These are phyloP conservation scores for Penstemon barbatus DNA, from an alignment of 257 asterid genomes.

Conservation along the genomic window DNA sequence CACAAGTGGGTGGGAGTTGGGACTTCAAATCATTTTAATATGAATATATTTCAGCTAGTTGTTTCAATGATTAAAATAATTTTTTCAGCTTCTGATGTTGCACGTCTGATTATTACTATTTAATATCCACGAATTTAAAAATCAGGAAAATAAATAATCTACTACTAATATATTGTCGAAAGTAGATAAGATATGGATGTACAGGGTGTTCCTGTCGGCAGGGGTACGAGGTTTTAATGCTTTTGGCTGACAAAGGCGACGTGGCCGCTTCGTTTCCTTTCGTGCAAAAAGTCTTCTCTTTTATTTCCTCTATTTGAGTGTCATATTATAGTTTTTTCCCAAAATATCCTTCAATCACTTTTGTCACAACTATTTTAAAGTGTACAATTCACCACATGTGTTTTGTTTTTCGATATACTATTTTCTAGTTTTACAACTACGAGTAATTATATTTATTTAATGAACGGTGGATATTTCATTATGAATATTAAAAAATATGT, in stretches of 20 bases:
- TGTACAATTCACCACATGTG: no score
- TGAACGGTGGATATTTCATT: no score
- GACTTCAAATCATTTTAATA: no score
- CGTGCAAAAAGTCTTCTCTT: conserved; percentile 29
- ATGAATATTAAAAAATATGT: no score
- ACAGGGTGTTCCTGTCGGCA: conserved; percentile 59
- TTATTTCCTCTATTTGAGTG: conserved; percentile 23
- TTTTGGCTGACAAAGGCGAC: conserved; percentile 41
- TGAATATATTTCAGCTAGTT: no score
- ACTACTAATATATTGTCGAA: background rate
- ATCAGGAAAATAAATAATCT: conserved; percentile 8
- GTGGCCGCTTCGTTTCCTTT: conserved; percentile 71
- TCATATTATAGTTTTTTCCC: conserved; percentile 34
- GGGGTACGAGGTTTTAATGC: conserved; percentile 78
- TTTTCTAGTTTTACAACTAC: no score
- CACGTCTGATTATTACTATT: conserved; percentile 2
- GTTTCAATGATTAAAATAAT: no score
- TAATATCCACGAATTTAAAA: conserved; percentile 5
- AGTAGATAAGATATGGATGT: conserved; percentile 42
- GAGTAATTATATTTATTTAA: no score
- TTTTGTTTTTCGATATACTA: no score
- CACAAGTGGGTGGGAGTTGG: no score
- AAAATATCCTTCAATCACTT: conserved; percentile 27
- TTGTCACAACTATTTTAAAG: no score
- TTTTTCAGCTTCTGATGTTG: background rate